These are phyloP conservation scores for Carex arenaria DNA, from an alignment of 202 grass and related monocot genomes.

Conservation along the genomic window DNA sequence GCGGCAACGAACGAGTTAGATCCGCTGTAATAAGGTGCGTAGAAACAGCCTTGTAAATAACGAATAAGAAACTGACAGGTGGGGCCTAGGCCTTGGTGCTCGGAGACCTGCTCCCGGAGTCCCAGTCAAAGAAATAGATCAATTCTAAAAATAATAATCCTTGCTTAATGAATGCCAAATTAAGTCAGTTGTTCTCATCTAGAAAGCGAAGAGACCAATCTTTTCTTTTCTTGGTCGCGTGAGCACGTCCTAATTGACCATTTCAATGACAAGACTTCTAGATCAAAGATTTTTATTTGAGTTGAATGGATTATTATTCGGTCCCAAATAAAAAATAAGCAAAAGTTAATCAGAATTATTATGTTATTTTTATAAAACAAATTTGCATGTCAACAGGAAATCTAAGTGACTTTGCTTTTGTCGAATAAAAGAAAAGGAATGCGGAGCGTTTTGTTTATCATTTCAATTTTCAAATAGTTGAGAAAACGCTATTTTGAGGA, in stretches of 20 bases:
- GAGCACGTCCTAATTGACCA: slow-evolving; percentile 12
- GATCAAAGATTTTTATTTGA: not conserved
- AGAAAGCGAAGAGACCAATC: not conserved
- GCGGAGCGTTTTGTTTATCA: not conserved
- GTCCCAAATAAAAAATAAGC: not conserved
- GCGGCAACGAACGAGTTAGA: not conserved
- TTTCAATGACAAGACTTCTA: not conserved
- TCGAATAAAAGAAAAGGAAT: not conserved
- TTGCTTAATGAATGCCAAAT: not conserved
- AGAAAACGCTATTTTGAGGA: not conserved
- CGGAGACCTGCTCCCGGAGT: not conserved
- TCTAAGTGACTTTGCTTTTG: too few relatives aligned
- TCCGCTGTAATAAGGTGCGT: not conserved
- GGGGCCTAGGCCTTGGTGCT: not conserved
- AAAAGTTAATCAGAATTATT: not conserved
- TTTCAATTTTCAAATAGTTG: not conserved
- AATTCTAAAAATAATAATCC: not conserved
- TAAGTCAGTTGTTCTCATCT: not conserved
- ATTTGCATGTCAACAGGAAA: too few relatives aligned
- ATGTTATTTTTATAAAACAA: not conserved
- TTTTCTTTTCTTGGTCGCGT: not conserved
- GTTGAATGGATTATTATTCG: not conserved
- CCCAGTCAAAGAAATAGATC: not conserved
- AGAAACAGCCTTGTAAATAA: not conserved
- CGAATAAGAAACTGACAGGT: not conserved